Base-by-base conservation (phyloP, 1,284 basidiomycete genomes). In the Pseudozyma thailandica region DNA sequence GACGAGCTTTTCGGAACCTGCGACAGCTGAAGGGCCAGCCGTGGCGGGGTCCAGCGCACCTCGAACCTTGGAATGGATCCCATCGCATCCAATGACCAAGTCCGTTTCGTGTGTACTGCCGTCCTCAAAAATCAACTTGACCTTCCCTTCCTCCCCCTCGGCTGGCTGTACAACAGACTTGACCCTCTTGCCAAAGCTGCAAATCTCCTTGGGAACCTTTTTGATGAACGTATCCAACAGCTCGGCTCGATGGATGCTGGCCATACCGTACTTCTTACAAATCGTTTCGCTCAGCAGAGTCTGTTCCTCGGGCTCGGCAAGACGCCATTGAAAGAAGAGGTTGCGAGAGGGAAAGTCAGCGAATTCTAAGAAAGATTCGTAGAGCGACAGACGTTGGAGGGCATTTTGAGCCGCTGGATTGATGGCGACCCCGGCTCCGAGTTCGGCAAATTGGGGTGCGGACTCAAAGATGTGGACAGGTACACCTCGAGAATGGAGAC, bases 41-140 rank as follows among this genome's bases (percentile, higher is more conserved):
- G 51, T 65, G 1, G 57, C 38, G 1, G 44, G 39, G 45, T 78
- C 78, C 50, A 83, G 30, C 6, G 50, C 50, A 13, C 61, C 61
- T 9, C 82, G 66, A 0, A 80, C 44, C 3, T 52, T 46, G 1
- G 70, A 74, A 53, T 83, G 82, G 50, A 83, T 81, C 0, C 82
- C 82, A 44, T 83, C 82, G 23, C 60, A 75, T 7, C 75, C 77
- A 33, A 83, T 69, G 15, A 82, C 62, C n/a, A 83, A 47, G 47
- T 83, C 81, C 0, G 71, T 60, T 23, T 72, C 52, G 46, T 64
- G 38, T 0, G 60, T 45, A 0, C 55, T 37, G 6, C 69, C 72
- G 18, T 75, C 69, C 18, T 75, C 53, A 28, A 75, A 75, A 6
- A 15, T 35, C 4, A 74, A 16, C 43, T 38, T 42, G 7, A 61